Base-by-base conservation (phyloP, 2,329 filamentous ascomycete genomes). In the Pestalotiopsis sp. region DNA sequence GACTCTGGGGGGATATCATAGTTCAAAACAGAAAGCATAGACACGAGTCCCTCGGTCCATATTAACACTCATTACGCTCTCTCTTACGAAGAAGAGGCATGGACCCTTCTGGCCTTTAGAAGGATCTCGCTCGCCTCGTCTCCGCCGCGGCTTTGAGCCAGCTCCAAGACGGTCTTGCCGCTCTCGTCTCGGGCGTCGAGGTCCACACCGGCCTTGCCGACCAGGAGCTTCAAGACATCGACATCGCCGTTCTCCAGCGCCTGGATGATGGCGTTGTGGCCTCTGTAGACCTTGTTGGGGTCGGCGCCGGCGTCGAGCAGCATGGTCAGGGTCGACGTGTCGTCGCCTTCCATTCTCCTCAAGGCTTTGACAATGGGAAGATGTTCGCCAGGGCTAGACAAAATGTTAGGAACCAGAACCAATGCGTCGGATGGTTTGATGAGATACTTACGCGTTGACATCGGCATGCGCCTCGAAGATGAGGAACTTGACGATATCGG, bases 321-420 rank as follows among this genome's bases (percentile, higher is more conserved):
- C 79, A 90, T 82, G 76, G 90, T 85, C 40, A 92, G 83, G 67
- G 91, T 87, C 56, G 88, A 85, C 0, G 86, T 85, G 72, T 91
- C 86, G 41, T 84, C 82, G 9, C 83, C 83, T 66, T 85, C 82
- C 73, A 86, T 86, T 25, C 89, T 83, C 3, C 90, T 86, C 59
- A 93, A 83, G 2, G 91, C 89, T 78, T 92, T 93, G 77, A 93
- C 90, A 66, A 93, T 85, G 7, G 91, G 91, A 12, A 93, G 80
- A 77, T 93, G 91, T 81, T 93, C 91, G 23, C 91, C 91, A 0
- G 91, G 90, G 0, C 31, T 36, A 36, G 6, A 36, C 7, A 9
- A 36, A 36, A 36, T 36, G 31, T 36, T 36, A 36, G 31, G 31
- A 36, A 9, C 31, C 31, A 36, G 31, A 36, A 36, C 31, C 6